Evolutionary conservation across 768 basidiomycete species (phyloP), one percentile per base, ranked within the genome.

Genomic region (Auricularia sp.): DNA sequence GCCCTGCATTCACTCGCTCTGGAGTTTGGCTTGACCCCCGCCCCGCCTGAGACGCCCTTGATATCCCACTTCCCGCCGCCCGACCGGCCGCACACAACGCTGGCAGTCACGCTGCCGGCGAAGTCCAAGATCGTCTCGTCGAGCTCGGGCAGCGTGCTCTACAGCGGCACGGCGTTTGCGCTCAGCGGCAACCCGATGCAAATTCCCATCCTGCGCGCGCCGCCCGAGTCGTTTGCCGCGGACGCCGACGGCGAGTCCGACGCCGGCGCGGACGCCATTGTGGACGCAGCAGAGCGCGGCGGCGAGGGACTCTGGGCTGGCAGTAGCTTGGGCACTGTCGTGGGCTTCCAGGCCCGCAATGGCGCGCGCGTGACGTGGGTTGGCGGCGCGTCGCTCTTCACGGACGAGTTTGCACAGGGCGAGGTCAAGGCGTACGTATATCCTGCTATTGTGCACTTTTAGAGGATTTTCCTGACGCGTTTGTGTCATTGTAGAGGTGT

Each of bases 21-120:
- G 61, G 97, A 99, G 78, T 98, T 98, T 79, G 90, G 90, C 43
- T 81, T 98, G 64, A 84, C 93, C 62, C 87, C 92, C 33, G 90
- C 91, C 18, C 91, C 93, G 4, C 89, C 93, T 1, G 87, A 87
- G 1, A 88, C 87, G 0, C 87, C 88, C 2, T 82, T 97, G 61
- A 72, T 96, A 66, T 95, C 94, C 3, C 91, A 96, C 74, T 91
- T 93, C 79, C 86, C 87, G 33, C 84, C 90, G 47, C 75, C 83
- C n/a, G 82, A 82, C n/a, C 79, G 84, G 0, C 75, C 83, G 0
- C 83, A 81, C 0, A 77, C 90, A 33, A 23, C 23, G 14, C 56
- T 59, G 6, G 6, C 23, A 1, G 81, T 93, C 36, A 89, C 90
- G 18, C 83, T 93, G 16, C 64, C 81, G 5, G 33, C 66, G 42